These are phyloP conservation scores for Gastrodia elata DNA, from an alignment of 106 monocot genomes.

Conservation along the genomic window DNA sequence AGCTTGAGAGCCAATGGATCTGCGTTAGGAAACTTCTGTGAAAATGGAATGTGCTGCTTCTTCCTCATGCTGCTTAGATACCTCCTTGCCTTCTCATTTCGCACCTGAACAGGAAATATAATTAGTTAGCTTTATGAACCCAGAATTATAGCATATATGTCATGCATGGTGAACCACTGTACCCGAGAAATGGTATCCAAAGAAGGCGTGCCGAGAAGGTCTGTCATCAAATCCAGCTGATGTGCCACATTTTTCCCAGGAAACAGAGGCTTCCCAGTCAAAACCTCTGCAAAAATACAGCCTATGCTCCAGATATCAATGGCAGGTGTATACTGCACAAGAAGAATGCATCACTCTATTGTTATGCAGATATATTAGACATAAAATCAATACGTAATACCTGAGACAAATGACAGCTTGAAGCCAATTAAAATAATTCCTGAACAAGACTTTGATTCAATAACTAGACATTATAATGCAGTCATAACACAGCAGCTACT, in stretches of 20 bases:
- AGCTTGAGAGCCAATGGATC: conserved; percentile 74
- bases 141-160: background rate
- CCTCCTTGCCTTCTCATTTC: conserved; percentile 86
- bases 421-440: conserved; percentile 21
- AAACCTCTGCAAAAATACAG: conserved; percentile 93
- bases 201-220: conserved; percentile 84
- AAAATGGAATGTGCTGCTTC: conserved; percentile 62
- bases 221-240: conserved; percentile 72
- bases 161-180: background rate
- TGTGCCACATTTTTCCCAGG: conserved; percentile 96
- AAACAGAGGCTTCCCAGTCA: conserved; percentile 89
- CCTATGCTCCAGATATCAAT: conserved; percentile 99
- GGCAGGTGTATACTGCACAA: conserved; percentile 79
- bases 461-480: conserved; percentile 11
- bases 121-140: background rate
- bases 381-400: background rate
- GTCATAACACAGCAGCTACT: background rate
- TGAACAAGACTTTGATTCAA: conserved; percentile 36
- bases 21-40: conserved; percentile 74
- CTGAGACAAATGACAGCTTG: conserved; percentile 30
- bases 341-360: conserved; percentile 1
- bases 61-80: conserved; percentile 81
- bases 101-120: conserved; percentile 29
- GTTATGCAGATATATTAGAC: background rate
- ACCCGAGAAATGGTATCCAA: conserved; percentile 81